Conservation (phyloP, 305 asterid genomes). For the Fraxinus xanthoxyloides region DNA sequence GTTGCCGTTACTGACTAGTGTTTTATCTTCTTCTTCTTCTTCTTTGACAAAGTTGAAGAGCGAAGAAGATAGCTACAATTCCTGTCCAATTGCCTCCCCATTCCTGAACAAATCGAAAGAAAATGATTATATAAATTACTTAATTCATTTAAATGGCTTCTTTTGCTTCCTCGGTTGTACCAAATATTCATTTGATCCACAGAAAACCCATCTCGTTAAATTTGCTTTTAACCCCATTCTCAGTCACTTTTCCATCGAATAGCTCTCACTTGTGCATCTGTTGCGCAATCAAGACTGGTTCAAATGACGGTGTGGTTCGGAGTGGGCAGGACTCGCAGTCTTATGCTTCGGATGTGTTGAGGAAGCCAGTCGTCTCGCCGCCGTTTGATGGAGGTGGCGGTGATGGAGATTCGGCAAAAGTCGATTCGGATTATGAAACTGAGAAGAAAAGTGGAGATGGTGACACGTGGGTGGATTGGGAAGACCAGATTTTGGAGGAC, state of each 20-base stretch:
- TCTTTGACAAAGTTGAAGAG: not conserved
- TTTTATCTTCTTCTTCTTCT: not conserved
- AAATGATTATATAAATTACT: not conserved
- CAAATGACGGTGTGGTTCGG: conserved; percentile 37
- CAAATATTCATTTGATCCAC: conserved; percentile 27
- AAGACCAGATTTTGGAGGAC: conserved; percentile 89
- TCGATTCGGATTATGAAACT: conserved; percentile 29
- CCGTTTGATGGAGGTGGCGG: conserved; percentile 26
- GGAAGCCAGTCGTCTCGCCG: conserved; percentile 61
- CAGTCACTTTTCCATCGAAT: conserved; percentile 35
- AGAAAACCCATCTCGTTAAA: conserved; percentile 43
- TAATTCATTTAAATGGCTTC: conserved; percentile 40
- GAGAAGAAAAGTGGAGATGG: conserved; percentile 39
- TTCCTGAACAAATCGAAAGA: not conserved
- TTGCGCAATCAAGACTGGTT: conserved; percentile 37
- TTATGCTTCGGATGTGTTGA: conserved; percentile 41
- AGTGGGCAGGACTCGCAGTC: conserved; percentile 32
- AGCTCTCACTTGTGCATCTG: conserved; percentile 22
- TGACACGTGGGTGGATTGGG: conserved; percentile 88
- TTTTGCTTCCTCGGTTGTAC: conserved; percentile 34
- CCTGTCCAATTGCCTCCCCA: not conserved
- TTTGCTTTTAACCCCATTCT: conserved; percentile 39
- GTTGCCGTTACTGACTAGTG: not conserved
- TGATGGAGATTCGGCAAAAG: conserved; percentile 25
- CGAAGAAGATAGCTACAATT: not conserved